Conservation (phyloP, 1,284 basidiomycete genomes). For the Clitocybe nebularis region DNA sequence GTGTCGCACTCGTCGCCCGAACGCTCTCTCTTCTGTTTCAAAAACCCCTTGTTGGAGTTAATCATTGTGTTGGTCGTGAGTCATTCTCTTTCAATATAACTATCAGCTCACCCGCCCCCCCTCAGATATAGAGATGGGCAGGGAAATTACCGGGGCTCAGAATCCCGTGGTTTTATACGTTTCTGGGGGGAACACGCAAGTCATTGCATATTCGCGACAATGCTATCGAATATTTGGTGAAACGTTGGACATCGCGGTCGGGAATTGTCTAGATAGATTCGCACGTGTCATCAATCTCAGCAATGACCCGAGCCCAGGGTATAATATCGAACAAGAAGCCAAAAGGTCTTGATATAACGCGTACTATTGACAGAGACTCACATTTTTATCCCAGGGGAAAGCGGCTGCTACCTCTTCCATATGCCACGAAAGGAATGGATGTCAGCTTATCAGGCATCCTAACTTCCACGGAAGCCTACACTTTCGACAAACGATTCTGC, state of each 20-base stretch:
- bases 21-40: constrained; percentile 85
- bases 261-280: constrained; percentile 97
- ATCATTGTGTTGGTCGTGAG: constrained; percentile 97
- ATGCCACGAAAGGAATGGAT: constrained; percentile 99
- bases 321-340: constrained; percentile 96
- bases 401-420: constrained; percentile 81
- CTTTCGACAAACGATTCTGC: constrained; percentile 72
- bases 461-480: constrained; percentile 87
- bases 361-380: constrained; percentile 22
- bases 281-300: constrained; percentile 93
- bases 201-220: constrained; percentile 97
- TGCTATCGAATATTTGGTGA: constrained; percentile 99
- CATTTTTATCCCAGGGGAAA: constrained; percentile 49
- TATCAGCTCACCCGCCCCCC: not conserved
- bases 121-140: constrained; percentile 97
- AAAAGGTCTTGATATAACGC: constrained; percentile 62
- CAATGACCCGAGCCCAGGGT: constrained; percentile 97
- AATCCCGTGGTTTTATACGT: constrained; percentile 99
- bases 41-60: constrained; percentile 95
- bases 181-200: constrained; percentile 98
- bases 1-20: constrained; percentile 93
- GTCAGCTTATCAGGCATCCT: constrained; percentile 92
- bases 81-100: constrained; percentile 20
- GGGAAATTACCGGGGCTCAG: constrained; percentile 89
- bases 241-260: constrained; percentile 97